Conservation (phyloP, 495 filamentous ascomycete genomes). For the Podospora pseudopauciseta region DNA sequence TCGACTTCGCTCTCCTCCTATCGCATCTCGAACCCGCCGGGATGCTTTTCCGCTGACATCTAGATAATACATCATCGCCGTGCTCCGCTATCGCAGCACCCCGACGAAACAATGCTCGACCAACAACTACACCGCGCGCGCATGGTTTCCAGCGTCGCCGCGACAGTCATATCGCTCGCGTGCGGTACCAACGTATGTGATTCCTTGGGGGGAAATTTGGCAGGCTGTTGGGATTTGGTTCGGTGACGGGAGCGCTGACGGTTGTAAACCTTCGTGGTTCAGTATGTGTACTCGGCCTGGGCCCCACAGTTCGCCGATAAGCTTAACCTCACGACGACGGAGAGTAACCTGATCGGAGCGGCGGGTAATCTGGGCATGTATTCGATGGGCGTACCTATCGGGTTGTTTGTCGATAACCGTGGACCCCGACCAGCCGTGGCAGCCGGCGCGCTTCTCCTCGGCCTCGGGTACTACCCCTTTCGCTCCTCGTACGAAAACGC, state of each 20-base stretch:
- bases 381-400: conserved; percentile 81
- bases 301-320: conserved; percentile 87
- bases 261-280: conserved; percentile 16
- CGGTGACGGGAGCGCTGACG: background rate
- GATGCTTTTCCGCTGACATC: conserved; percentile 8
- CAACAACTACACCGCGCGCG: conserved; percentile 51
- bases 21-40: background rate
- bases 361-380: conserved; percentile 98
- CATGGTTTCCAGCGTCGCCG: conserved; percentile 77
- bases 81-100: conserved; percentile 4
- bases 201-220: background rate
- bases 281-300: conserved; percentile 99
- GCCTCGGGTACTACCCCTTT: conserved; percentile 76
- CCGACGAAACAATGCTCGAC: conserved; percentile 28
- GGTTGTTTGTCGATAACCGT: conserved; percentile 77
- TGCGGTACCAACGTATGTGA: conserved; percentile 81
- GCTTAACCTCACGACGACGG: conserved; percentile 80
- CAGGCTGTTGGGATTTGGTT: background rate
- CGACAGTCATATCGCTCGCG: conserved; percentile 78
- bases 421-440: conserved; percentile 76
- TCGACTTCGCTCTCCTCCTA: background rate
- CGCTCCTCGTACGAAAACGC: conserved; percentile 59
- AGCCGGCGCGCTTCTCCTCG: conserved; percentile 66
- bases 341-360: conserved; percentile 84
- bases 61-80: background rate